Evolutionary conservation across 2,329 filamentous ascomycete species (phyloP).

Genomic region (Xylariaceae sp.): DNA sequence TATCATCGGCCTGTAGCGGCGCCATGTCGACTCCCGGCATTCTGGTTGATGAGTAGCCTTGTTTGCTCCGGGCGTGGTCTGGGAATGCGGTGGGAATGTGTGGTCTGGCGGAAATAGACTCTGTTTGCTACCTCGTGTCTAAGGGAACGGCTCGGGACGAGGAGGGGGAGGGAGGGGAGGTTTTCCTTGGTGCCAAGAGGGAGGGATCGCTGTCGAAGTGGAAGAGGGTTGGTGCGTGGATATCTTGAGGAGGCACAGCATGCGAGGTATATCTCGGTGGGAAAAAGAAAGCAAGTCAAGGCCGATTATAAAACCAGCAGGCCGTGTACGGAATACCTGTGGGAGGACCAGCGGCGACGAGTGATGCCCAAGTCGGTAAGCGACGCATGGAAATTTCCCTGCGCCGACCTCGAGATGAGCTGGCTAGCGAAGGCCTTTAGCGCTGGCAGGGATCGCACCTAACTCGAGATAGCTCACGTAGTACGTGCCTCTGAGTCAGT

Average conservation of each 20-base stretch:
- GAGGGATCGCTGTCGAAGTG: not conserved
- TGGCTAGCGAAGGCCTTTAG: too few species aligned
- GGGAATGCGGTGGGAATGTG: not conserved
- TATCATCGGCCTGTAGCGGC: conserved; percentile 36
- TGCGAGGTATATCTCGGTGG: too few species aligned
- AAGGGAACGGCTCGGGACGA: not conserved
- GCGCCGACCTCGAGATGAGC: too few species aligned
- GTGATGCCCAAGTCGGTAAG: too few species aligned
- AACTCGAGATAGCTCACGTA: too few species aligned
- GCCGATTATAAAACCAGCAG: too few species aligned
- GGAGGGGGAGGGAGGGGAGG: not conserved
- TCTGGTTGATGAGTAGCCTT: conserved; percentile 18
- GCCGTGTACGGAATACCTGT: too few species aligned
- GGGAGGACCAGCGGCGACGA: too few species aligned
- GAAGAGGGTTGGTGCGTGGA: not conserved
- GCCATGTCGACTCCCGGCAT: conserved; percentile 37
- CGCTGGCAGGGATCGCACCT: too few species aligned
- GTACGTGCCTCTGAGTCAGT: too few species aligned
- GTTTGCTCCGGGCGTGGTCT: not conserved
- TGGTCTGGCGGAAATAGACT: not conserved
- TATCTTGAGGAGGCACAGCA: not conserved
- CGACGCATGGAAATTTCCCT: too few species aligned
- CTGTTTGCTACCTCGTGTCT: not conserved
- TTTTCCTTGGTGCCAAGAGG: not conserved
- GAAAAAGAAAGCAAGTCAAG: not conserved